These are phyloP conservation scores for Canna indica DNA, from an alignment of 176 grass and related monocot genomes.

Conservation along the genomic window DNA sequence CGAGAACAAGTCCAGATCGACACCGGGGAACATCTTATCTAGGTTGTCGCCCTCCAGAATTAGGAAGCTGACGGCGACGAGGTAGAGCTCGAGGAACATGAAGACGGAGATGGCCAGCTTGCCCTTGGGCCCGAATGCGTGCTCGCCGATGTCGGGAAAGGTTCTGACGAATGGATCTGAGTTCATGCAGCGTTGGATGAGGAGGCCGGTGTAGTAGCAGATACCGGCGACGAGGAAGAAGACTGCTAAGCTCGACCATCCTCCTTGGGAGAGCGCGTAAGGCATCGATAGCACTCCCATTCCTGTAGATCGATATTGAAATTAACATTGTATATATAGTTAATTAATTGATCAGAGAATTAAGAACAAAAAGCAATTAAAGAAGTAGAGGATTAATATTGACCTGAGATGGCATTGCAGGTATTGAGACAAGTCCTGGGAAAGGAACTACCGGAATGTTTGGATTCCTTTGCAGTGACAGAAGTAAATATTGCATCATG, in stretches of 20 bases:
- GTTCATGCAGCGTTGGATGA: conserved; percentile 2
- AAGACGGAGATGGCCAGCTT: not conserved
- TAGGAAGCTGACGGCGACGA: conserved; percentile 37
- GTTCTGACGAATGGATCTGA: not conserved
- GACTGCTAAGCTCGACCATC: not conserved
- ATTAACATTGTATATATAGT: no score
- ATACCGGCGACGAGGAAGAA: not conserved
- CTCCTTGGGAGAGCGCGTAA: not conserved
- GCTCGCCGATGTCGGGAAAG: not conserved
- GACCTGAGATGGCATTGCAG: conserved; percentile 6
- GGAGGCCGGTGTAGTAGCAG: conserved; percentile 5
- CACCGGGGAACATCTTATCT: conserved; percentile 31
- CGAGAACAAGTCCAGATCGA: not conserved
- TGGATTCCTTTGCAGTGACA: not conserved
- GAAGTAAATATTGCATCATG: not conserved
- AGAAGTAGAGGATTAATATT: not conserved
- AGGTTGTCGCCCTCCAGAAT: conserved; percentile 42
- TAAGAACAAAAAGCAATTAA: not conserved
- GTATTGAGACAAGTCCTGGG: not conserved
- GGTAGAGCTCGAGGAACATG: conserved; percentile 31
- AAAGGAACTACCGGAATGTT: not conserved
- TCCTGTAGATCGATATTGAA: not conserved
- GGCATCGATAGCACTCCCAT: not conserved
- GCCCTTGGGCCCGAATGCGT: not conserved
- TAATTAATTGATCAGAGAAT: no score